These are phyloP conservation scores for Paraphaeosphaeria sporulosa DNA, from an alignment of 2,329 filamentous ascomycete genomes.

Conservation along the genomic window DNA sequence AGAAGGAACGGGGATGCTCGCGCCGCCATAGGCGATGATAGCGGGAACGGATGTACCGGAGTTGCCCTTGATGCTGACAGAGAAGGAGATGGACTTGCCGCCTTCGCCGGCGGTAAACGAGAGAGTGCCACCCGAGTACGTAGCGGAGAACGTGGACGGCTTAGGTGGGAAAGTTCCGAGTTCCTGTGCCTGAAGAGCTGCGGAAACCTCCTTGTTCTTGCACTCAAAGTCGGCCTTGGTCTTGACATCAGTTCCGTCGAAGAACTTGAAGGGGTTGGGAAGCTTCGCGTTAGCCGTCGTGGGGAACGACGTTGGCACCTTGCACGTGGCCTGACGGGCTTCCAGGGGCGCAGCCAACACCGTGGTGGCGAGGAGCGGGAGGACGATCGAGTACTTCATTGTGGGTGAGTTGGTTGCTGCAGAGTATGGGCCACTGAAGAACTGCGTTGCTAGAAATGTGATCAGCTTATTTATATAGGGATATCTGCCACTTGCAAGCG, in stretches of 20 bases:
- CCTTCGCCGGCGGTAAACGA: conserved; percentile 45
- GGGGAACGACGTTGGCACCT: conserved; percentile 40
- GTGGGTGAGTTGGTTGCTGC: conserved; percentile 18
- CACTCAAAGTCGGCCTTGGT: conserved; percentile 47
- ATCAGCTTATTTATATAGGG: conserved; percentile 25
- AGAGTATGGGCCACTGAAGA: conserved; percentile 19
- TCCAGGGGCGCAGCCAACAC: conserved; percentile 41
- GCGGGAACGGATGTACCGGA: conserved; percentile 61
- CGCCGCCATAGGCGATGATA: conserved; percentile 64
- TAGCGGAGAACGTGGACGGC: conserved; percentile 42
- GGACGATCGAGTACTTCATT: conserved; percentile 44
- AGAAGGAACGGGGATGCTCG: conserved; percentile 63
- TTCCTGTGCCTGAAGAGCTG: conserved; percentile 47
- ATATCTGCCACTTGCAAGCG: conserved; percentile 11
- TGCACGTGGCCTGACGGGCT: conserved; percentile 41
- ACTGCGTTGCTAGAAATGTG: conserved; percentile 10
- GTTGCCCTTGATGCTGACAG: conserved; percentile 47
- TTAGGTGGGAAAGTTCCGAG: conserved; percentile 49
- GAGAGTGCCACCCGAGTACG: conserved; percentile 40
- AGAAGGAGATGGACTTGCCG: conserved; percentile 47
- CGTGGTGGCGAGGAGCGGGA: conserved; percentile 40
- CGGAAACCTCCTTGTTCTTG: conserved; percentile 48
- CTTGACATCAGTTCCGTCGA: conserved; percentile 44
- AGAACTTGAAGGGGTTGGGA: conserved; percentile 50
- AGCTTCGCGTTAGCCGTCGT: conserved; percentile 41